Evolutionary conservation across 805 yeast genomes (phyloP).

Genomic region (Barnettozyma sucrosica): DNA sequence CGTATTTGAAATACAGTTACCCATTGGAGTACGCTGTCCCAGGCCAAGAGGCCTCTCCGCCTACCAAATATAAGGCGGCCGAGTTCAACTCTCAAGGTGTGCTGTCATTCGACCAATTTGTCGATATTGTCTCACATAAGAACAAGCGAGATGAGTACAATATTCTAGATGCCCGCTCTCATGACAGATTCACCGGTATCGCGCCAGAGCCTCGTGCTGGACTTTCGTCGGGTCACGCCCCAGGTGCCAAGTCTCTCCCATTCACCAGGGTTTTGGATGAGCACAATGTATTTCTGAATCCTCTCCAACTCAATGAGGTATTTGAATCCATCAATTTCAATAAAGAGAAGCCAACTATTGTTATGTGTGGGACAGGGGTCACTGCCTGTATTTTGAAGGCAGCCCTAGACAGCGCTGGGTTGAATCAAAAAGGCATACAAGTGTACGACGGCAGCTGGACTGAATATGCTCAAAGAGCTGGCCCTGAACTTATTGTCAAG

Average conservation of each 20-base stretch:
- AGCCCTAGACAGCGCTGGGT: slow-evolving; percentile 58
- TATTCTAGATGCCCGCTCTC: slow-evolving; percentile 78
- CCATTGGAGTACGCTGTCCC: slow-evolving; percentile 33
- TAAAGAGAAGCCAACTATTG: slow-evolving; percentile 60
- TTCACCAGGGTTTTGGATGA: slow-evolving; percentile 54
- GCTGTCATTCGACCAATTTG: slow-evolving; percentile 60
- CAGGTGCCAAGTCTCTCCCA: slow-evolving; percentile 74
- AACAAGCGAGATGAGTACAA: slow-evolving; percentile 41
- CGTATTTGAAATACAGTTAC: slow-evolving; percentile 41
- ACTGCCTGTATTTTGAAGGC: slow-evolving; percentile 83
- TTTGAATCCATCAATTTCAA: slow-evolving; percentile 36
- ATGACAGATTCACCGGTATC: slow-evolving; percentile 67
- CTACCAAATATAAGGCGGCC: slow-evolving; percentile 30
- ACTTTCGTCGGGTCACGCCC: slow-evolving; percentile 83
- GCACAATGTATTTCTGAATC: slow-evolving; percentile 40
- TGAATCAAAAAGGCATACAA: slow-evolving; percentile 38
- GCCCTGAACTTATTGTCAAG: slow-evolving; percentile 45
- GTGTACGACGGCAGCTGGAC: slow-evolving; percentile 89
- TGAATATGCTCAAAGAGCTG: slow-evolving; percentile 80
- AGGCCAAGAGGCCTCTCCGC: slow-evolving; percentile 12
- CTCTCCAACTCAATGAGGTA: slow-evolving; percentile 39
- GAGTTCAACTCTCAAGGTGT: slow-evolving; percentile 44
- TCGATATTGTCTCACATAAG: slow-evolving; percentile 47
- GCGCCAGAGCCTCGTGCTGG: slow-evolving; percentile 90
- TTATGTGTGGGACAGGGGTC: slow-evolving; percentile 96